These are phyloP conservation scores for Neocucurbitaria cava DNA, from an alignment of 2,329 filamentous ascomycete genomes.

Conservation along the genomic window DNA sequence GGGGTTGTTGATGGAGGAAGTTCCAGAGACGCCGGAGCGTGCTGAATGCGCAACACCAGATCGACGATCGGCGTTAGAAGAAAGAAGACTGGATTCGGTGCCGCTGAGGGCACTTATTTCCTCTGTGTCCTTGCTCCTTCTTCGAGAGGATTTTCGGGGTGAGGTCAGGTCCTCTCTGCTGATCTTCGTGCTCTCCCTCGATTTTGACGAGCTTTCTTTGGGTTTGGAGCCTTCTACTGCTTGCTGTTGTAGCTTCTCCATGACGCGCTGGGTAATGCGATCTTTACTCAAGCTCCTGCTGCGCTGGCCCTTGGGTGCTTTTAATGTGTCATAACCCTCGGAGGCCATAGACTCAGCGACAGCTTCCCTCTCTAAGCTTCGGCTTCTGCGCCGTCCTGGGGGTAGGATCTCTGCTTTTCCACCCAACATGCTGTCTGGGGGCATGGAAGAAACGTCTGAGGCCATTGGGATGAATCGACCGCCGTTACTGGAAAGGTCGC, in stretches of 20 bases:
- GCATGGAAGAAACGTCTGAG: slow-evolving; percentile 88
- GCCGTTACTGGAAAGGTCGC: slow-evolving; percentile 70
- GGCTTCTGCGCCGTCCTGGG: slow-evolving; percentile 57
- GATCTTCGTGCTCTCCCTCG: slow-evolving; percentile 20
- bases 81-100: slow-evolving; percentile 68
- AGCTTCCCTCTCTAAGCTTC: slow-evolving; percentile 55
- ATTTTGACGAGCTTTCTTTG: slow-evolving; percentile 17
- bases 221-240: slow-evolving; percentile 49
- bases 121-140: slow-evolving; percentile 56
- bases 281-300: slow-evolving; percentile 72
- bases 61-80: slow-evolving; percentile 63
- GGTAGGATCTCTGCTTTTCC: slow-evolving; percentile 56
- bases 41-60: slow-evolving; percentile 65
- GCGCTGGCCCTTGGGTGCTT: slow-evolving; percentile 64
- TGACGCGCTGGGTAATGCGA: slow-evolving; percentile 71
- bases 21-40: slow-evolving; percentile 60
- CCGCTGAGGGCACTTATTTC: slow-evolving; percentile 52
- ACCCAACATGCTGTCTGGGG: slow-evolving; percentile 73
- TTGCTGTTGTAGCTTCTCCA: slow-evolving; percentile 68
- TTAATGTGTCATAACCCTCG: slow-evolving; percentile 56
- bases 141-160: slow-evolving; percentile 41
- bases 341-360: slow-evolving; percentile 28
- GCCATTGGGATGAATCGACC: slow-evolving; percentile 70
- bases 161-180: slow-evolving; percentile 40
- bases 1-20: slow-evolving; percentile 87